Evolutionary conservation across 164 flowering plant genomes (phyloP).

Genomic region (Platanus orientalis): DNA sequence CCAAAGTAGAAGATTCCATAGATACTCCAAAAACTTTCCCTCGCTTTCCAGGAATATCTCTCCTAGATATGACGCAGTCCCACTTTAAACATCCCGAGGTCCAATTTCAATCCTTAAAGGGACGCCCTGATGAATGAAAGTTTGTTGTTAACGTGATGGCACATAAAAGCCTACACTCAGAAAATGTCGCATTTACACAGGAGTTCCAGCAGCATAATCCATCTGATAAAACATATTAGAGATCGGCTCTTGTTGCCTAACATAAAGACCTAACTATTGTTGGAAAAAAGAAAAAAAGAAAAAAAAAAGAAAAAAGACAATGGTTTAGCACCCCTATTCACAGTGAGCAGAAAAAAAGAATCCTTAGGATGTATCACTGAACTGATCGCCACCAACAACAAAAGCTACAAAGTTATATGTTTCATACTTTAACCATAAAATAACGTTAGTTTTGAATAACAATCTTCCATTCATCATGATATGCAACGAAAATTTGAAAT

Average conservation of each 20-base stretch:
- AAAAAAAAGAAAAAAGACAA: too few species aligned
- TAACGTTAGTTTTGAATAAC: too few species aligned
- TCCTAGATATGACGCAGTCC: slow-evolving; percentile 81
- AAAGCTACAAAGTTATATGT: neutral
- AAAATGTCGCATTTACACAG: too few species aligned
- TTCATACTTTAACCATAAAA: neutral
- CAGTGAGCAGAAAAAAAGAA: too few species aligned
- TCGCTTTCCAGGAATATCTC: slow-evolving; percentile 93
- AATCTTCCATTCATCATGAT: too few species aligned
- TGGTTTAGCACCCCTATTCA: too few species aligned
- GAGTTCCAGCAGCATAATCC: too few species aligned
- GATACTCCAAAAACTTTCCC: slow-evolving; percentile 90
- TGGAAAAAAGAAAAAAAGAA: neutral
- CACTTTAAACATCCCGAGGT: slow-evolving; percentile 89
- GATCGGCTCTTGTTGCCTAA: neutral
- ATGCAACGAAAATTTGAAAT: too few species aligned
- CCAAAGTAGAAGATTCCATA: slow-evolving; percentile 64
- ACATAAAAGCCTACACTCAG: neutral
- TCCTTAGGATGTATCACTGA: too few species aligned
- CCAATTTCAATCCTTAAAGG: slow-evolving; percentile 95
- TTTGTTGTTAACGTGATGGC: neutral
- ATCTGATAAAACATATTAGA: neutral
- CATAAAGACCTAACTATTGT: neutral
- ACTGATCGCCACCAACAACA: neutral
- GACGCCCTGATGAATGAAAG: slow-evolving; percentile 58